Evolutionary conservation across 2,329 filamentous ascomycete genomes (phyloP).

Genomic region (Phaeosphaeriaceae sp.): DNA sequence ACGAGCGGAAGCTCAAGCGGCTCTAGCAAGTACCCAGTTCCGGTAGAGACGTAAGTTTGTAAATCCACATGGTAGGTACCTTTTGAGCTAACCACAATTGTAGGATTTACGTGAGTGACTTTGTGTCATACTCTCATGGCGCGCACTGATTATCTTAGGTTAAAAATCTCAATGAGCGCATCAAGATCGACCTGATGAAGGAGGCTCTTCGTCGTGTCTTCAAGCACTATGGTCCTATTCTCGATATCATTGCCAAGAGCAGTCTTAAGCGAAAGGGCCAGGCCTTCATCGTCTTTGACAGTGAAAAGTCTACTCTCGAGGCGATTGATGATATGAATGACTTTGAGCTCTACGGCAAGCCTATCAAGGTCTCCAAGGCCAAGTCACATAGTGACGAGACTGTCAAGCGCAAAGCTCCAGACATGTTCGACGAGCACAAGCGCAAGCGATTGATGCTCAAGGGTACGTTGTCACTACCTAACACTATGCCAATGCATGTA

Average conservation of each 20-base stretch:
- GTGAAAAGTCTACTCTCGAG: slow-evolving; percentile 74
- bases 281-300: slow-evolving; percentile 91
- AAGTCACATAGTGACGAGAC: slow-evolving; percentile 86
- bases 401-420: slow-evolving; percentile 74
- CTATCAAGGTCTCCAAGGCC: slow-evolving; percentile 84
- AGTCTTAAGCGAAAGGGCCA: slow-evolving; percentile 94
- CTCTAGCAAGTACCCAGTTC: slow-evolving; percentile 41
- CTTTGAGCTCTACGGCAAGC: slow-evolving; percentile 91
- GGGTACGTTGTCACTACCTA: slow-evolving; percentile 60
- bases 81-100: slow-evolving; percentile 31
- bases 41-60: slow-evolving; percentile 45
- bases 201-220: slow-evolving; percentile 79
- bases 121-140: slow-evolving; percentile 20
- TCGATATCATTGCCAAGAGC: slow-evolving; percentile 86
- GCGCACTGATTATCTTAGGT: slow-evolving; percentile 50
- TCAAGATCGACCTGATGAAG: slow-evolving; percentile 80
- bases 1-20: slow-evolving; percentile 28
- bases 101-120: slow-evolving; percentile 46
- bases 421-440: slow-evolving; percentile 90
- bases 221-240: slow-evolving; percentile 82
- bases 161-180: slow-evolving; percentile 89
- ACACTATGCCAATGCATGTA: slow-evolving; percentile 42
- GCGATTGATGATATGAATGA: slow-evolving; percentile 91
- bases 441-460: slow-evolving; percentile 84
- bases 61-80: slow-evolving; percentile 19